Conservation (phyloP, 192 early-diverging fungal species). For the Backusella mclennaniae region DNA sequence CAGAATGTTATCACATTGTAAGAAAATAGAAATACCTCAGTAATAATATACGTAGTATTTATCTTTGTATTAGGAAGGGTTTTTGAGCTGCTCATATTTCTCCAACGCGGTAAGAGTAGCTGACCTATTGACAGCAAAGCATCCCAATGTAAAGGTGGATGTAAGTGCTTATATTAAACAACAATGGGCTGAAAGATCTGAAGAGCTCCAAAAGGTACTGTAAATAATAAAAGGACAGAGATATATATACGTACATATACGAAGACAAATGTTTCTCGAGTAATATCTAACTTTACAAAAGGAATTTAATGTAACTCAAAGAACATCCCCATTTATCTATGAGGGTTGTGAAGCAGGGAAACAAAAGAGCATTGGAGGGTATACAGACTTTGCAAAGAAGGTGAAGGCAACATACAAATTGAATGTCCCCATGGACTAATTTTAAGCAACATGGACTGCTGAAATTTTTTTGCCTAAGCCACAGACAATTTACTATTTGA, state of each 20-base stretch:
- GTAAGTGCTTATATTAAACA: slow-evolving; percentile 27
- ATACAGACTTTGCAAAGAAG: slow-evolving; percentile 35
- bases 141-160: slow-evolving; percentile 32
- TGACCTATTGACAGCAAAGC: slow-evolving; percentile 23
- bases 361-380: slow-evolving; percentile 42
- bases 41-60: not conserved
- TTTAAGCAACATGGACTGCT: not conserved
- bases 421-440: slow-evolving; percentile 12
- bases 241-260: not conserved
- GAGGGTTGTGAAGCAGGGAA: slow-evolving; percentile 39
- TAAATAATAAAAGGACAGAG: not conserved
- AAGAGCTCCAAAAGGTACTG: slow-evolving; percentile 23
- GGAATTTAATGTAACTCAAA: slow-evolving; percentile 28
- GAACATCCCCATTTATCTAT: slow-evolving; percentile 49
- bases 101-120: slow-evolving; percentile 36
- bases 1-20: slow-evolving; percentile 35
- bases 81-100: slow-evolving; percentile 42
- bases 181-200: slow-evolving; percentile 30
- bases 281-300: not conserved
- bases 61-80: slow-evolving; percentile 37
- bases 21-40: not conserved
- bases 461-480: slow-evolving; percentile 13
- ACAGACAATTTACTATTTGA: not conserved
- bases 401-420: slow-evolving; percentile 15
- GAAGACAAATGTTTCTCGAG: not conserved